Conservation (phyloP, 2,329 filamentous ascomycete genomes). For the Balansia obtecta region DNA sequence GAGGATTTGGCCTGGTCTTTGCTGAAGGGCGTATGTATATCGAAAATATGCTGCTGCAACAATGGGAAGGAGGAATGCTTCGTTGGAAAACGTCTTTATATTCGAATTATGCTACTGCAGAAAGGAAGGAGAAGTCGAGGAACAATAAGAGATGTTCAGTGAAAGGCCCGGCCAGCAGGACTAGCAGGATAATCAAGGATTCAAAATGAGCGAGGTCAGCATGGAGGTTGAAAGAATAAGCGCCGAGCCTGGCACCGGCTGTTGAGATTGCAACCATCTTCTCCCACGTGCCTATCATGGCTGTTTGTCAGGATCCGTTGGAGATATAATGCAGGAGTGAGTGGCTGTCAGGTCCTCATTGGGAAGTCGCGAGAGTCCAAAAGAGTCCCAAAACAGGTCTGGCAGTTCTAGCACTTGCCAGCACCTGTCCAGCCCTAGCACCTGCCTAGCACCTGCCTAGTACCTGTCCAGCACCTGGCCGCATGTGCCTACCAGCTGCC, state of each 20-base stretch:
- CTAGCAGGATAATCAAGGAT: slow-evolving; percentile 7
- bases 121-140: neutral
- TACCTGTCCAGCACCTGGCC: too few relatives aligned
- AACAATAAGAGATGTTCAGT: neutral
- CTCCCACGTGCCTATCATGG: neutral
- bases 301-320: neutral
- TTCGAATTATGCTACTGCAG: neutral
- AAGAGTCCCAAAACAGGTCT: too few relatives aligned
- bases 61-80: neutral
- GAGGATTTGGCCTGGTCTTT: neutral
- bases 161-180: slow-evolving; percentile 5
- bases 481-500: too few relatives aligned
- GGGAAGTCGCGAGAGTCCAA: slow-evolving; percentile 4
- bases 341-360: slow-evolving; percentile 1
- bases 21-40: neutral
- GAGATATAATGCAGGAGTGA: slow-evolving; percentile 10
- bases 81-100: neutral
- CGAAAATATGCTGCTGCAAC: neutral
- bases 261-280: neutral
- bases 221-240: slow-evolving; percentile 1
- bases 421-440: too few relatives aligned
- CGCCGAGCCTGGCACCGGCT: neutral
- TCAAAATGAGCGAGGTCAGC: neutral
- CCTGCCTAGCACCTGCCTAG: too few relatives aligned
- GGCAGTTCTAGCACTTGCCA: too few relatives aligned